These are phyloP conservation scores for Drechslerella stenobrocha DNA, from an alignment of 2,329 filamentous ascomycete species.

Conservation along the genomic window DNA sequence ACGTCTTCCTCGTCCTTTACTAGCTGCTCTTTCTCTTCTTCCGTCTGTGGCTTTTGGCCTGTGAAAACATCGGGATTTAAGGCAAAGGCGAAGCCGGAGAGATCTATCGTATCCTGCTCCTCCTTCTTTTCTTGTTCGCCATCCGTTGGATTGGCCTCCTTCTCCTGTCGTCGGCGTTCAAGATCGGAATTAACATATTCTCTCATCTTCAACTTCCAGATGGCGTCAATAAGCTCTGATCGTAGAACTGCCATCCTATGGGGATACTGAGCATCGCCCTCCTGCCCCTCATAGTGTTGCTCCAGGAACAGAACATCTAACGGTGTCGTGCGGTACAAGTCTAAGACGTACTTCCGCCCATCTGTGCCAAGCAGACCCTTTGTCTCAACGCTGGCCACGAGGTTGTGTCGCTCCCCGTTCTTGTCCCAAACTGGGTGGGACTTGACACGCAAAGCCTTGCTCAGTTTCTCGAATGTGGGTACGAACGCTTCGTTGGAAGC, in stretches of 20 bases:
- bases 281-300: slow-evolving; percentile 62
- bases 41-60: slow-evolving; percentile 84
- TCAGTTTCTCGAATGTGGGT: slow-evolving; percentile 82
- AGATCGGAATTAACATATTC: slow-evolving; percentile 84
- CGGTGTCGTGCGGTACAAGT: slow-evolving; percentile 91
- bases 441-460: slow-evolving; percentile 87
- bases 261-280: slow-evolving; percentile 67
- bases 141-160: slow-evolving; percentile 53
- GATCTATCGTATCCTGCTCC: slow-evolving; percentile 65
- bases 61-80: slow-evolving; percentile 96
- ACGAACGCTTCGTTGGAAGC: slow-evolving; percentile 86
- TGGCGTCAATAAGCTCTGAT: slow-evolving; percentile 83
- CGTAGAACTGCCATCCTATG: slow-evolving; percentile 95
- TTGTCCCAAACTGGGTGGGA: slow-evolving; percentile 98
- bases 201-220: slow-evolving; percentile 81
- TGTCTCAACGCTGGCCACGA: slow-evolving; percentile 95
- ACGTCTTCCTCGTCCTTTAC: slow-evolving; percentile 85
- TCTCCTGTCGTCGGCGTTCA: slow-evolving; percentile 62
- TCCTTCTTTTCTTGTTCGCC: slow-evolving; percentile 55
- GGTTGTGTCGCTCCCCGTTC: slow-evolving; percentile 81
- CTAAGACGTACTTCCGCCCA: slow-evolving; percentile 94
- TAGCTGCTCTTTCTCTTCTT: slow-evolving; percentile 83
- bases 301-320: slow-evolving; percentile 91
- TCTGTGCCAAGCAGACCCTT: slow-evolving; percentile 97
- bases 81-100: slow-evolving; percentile 81